These are phyloP conservation scores for Senna tora DNA, from an alignment of 306 rosid species.

Conservation along the genomic window DNA sequence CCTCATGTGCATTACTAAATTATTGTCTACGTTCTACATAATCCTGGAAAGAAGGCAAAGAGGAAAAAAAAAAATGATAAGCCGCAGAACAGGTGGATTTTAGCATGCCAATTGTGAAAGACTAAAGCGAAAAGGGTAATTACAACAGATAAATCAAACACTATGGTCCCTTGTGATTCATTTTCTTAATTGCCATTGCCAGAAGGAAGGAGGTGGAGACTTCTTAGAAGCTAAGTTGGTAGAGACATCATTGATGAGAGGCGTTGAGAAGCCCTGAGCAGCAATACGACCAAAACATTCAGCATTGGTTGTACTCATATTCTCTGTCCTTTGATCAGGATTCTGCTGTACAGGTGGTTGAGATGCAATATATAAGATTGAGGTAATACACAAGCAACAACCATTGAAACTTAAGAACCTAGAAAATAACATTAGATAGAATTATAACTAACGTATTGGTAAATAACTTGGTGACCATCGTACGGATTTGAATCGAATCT, in stretches of 20 bases:
- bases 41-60: neutral
- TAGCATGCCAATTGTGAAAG: neutral
- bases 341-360: constrained; percentile 4
- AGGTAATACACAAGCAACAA: neutral
- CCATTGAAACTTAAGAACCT: neutral
- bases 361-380: neutral
- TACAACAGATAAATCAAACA: neutral
- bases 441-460: constrained; percentile 16
- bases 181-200: neutral
- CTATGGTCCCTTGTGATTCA: neutral
- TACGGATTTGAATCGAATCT: neutral
- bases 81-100: neutral
- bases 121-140: constrained; percentile 1
- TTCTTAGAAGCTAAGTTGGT: constrained; percentile 4
- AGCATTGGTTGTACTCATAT: neutral
- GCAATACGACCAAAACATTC: constrained; percentile 6
- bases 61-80: neutral
- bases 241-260: constrained; percentile 3
- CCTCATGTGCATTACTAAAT: neutral
- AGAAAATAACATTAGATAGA: neutral
- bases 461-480: neutral
- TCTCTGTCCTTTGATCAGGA: constrained; percentile 4
- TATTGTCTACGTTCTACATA: constrained; percentile 1
- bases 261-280: constrained; percentile 24
- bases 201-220: constrained; percentile 1